A percentile compares a stretch with the other conserved stretches of the same genome.
These are phyloP conservation scores for Dinochytrium kinnereticum DNA, from an alignment of 371 early-diverging fungal species.

Conservation along the genomic window DNA sequence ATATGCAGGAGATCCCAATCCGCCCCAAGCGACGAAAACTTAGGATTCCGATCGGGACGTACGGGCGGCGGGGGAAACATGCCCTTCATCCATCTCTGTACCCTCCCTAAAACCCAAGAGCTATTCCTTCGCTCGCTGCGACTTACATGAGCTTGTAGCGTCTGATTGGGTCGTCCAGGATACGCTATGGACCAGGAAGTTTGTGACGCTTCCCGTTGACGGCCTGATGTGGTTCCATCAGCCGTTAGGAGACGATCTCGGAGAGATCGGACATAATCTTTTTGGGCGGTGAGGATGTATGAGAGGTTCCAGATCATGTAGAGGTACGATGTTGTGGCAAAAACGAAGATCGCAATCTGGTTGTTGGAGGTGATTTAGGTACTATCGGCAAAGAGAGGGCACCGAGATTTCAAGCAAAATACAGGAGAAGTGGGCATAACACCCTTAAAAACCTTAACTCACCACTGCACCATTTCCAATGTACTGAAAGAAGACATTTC, in stretches of 20 bases:
- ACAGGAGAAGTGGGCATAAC: not conserved
- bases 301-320: slow-evolving; percentile 19
- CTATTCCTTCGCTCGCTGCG: not conserved
- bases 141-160: not conserved
- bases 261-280: slow-evolving; percentile 6
- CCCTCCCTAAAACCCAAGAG: not conserved
- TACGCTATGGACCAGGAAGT: too few species aligned
- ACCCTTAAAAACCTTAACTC: not conserved
- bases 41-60: not conserved
- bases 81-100: not conserved
- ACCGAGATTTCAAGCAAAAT: not conserved
- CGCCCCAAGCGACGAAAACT: slow-evolving; percentile 14
- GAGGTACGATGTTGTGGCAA: not conserved
- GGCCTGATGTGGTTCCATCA: too few species aligned
- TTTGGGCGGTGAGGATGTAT: not conserved
- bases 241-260: not conserved
- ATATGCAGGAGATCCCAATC: slow-evolving; percentile 22
- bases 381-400: not conserved
- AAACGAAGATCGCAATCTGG: slow-evolving; percentile 11
- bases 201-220: too few species aligned
- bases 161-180: too few species aligned
- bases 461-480: slow-evolving; percentile 1
- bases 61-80: not conserved
- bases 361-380: not conserved
- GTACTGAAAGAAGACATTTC: slow-evolving; percentile 12